Base-by-base conservation (phyloP, 176 grass and related monocot genomes). In the Triticum dicoccoides region DNA sequence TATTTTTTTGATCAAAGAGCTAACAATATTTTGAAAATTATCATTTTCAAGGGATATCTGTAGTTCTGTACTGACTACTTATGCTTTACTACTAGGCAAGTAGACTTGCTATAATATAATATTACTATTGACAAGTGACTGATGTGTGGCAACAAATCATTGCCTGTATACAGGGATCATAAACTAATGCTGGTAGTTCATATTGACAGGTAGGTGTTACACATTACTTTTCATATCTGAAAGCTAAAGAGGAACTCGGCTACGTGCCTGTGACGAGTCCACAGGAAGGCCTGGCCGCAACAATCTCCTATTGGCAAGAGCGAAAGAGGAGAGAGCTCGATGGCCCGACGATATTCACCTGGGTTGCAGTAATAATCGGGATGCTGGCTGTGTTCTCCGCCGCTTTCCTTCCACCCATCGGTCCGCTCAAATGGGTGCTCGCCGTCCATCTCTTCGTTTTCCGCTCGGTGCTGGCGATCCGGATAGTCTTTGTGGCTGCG, bases 151-250 rank as follows among this genome's bases (percentile, higher is more conserved):
- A 86, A n/a, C 68, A 77, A 90, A 63, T 29, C 86, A 63, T n/a
- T 79, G 65, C 29, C 29, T 39, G 44, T 27, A 58, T 8, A 10
- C n/a, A 11, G 33, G 24, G 61, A 84, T 44, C 49, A 74, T 63
- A 84, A 65, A 68, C 39, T 88, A 35, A 80, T 64, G 37, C 38
- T 75, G 81, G 29, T 32, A 84, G 70, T 76, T 88, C 14, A 52
- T 13, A 82, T 70, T 61, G 83, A 56, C 86, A 98, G 96, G 90
- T 96, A 25, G 93, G 96, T 80, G 88, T 96, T 45, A 96, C 96
- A 39, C 93, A 98, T 51, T 93, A 96, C 79, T 98, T 98, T 76
- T 96, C 96, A 5, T 91, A 89, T 78, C 11, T 95, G 82, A 91
- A 94, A 91, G 90, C 94, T 42, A 94, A 92, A 79, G 84, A 90